These are phyloP conservation scores for Exophiala calicioides DNA, from an alignment of 2,329 filamentous ascomycete species.

Conservation along the genomic window DNA sequence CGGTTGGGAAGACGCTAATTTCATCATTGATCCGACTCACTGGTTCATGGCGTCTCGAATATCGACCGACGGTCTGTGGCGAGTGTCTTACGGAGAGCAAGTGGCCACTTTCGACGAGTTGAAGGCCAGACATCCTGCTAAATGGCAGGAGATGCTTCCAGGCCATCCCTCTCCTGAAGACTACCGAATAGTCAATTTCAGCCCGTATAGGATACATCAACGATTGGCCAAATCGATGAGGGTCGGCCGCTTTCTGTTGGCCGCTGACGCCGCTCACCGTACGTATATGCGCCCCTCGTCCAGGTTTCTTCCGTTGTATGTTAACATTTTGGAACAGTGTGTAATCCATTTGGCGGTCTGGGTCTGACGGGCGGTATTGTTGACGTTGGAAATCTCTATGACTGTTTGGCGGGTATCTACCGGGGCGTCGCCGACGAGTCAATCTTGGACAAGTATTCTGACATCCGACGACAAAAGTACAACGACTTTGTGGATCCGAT, in stretches of 20 bases:
- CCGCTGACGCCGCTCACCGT: slow-evolving; percentile 62
- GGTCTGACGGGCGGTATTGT: slow-evolving; percentile 66
- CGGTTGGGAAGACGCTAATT: slow-evolving; percentile 40
- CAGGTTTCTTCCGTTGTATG: not conserved
- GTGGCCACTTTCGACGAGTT: slow-evolving; percentile 54
- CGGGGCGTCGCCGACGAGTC: slow-evolving; percentile 40
- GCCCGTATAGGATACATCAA: slow-evolving; percentile 64
- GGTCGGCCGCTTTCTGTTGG: slow-evolving; percentile 58
- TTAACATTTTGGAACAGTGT: slow-evolving; percentile 18
- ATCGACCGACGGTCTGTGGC: slow-evolving; percentile 60
- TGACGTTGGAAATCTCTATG: slow-evolving; percentile 63
- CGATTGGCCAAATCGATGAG: slow-evolving; percentile 59
- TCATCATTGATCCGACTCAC: slow-evolving; percentile 62
- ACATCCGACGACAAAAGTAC: slow-evolving; percentile 44
- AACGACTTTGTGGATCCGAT: slow-evolving; percentile 42
- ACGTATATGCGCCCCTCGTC: slow-evolving; percentile 38
- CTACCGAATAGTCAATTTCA: slow-evolving; percentile 59
- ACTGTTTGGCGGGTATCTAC: slow-evolving; percentile 55
- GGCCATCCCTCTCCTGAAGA: slow-evolving; percentile 60
- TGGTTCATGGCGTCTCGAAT: slow-evolving; percentile 65
- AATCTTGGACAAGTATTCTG: slow-evolving; percentile 48
- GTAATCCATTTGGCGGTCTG: slow-evolving; percentile 56
- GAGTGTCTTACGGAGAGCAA: slow-evolving; percentile 65
- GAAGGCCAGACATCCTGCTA: slow-evolving; percentile 54
- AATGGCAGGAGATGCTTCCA: slow-evolving; percentile 60